These are phyloP conservation scores for Colletotrichum musicola DNA, from an alignment of 2,329 filamentous ascomycete species.

Conservation along the genomic window DNA sequence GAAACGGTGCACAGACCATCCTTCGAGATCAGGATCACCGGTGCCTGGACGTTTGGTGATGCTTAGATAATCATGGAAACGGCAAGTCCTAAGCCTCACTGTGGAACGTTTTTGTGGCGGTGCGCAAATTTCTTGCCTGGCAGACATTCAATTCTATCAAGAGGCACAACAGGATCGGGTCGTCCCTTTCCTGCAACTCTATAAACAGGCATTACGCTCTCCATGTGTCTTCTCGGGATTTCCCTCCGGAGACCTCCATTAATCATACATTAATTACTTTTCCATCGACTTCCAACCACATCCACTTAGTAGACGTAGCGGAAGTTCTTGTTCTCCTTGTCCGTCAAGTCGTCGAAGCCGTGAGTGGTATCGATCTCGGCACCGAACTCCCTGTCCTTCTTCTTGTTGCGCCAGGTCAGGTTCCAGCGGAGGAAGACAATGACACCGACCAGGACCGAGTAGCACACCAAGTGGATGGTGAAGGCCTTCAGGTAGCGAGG, in stretches of 20 bases:
- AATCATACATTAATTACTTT: not conserved
- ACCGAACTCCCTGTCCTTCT: slow-evolving; percentile 25
- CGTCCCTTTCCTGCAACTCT: no score
- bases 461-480: slow-evolving; percentile 50
- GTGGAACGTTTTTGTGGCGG: no score
- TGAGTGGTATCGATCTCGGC: slow-evolving; percentile 33
- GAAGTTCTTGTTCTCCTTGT: slow-evolving; percentile 40
- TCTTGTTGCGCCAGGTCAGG: slow-evolving; percentile 42
- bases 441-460: slow-evolving; percentile 44
- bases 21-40: not conserved
- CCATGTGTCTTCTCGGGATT: not conserved
- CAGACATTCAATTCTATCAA: no score
- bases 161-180: no score
- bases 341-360: slow-evolving; percentile 40
- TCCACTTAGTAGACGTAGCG: slow-evolving; percentile 33
- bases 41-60: not conserved
- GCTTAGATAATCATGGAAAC: no score
- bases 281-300: not conserved
- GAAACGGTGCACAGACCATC: slow-evolving; percentile 16
- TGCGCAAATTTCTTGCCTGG: no score
- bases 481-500: slow-evolving; percentile 52
- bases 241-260: not conserved
- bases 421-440: slow-evolving; percentile 42
- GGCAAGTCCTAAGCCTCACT: no score
- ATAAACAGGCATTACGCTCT: no score